A percentile compares a stretch with the other conserved stretches of the same genome.
These are phyloP conservation scores for Tricholoma sp. DNA, from an alignment of 768 basidiomycete genomes.

Conservation along the genomic window DNA sequence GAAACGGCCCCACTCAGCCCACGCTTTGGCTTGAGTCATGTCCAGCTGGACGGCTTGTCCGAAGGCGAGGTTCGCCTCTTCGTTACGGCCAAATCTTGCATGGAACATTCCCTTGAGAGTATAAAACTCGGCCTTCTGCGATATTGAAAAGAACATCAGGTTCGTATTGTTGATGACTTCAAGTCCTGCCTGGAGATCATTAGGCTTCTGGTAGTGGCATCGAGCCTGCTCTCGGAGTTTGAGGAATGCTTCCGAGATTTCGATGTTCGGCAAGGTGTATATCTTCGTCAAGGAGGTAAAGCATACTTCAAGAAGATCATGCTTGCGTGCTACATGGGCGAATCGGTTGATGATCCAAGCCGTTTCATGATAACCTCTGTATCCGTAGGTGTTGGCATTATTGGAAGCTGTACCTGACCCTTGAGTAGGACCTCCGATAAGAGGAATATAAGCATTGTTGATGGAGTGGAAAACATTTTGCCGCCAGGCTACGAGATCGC, in stretches of 20 bases:
- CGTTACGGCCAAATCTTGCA: constrained; percentile 75
- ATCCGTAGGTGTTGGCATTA: constrained; percentile 80
- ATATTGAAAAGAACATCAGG: constrained; percentile 90
- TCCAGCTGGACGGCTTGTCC: constrained; percentile 96
- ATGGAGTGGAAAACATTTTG: constrained; percentile 98
- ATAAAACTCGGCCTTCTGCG: constrained; percentile 98
- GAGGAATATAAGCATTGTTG: constrained; percentile 92
- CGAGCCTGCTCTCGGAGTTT: constrained; percentile 98
- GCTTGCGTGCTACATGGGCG: constrained; percentile 96
- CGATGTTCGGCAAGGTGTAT: constrained; percentile 98
- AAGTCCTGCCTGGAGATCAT: constrained; percentile 88
- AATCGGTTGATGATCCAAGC: constrained; percentile 99
- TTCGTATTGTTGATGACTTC: constrained; percentile 99
- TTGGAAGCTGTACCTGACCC: constrained; percentile 43
- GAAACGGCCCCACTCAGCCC: constrained; percentile 97
- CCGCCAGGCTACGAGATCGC: constrained; percentile 97
- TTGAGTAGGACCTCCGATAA: constrained; percentile 61
- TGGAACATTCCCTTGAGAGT: constrained; percentile 99
- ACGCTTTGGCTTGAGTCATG: constrained; percentile 90
- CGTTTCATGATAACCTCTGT: constrained; percentile 96
- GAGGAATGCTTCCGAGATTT: constrained; percentile 98
- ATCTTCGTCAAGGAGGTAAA: constrained; percentile 94
- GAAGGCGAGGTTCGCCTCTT: constrained; percentile 89
- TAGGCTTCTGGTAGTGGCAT: constrained; percentile 94
- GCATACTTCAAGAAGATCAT: constrained; percentile 94